These are phyloP conservation scores for Mallotus nudiflorus DNA, from an alignment of 345 rosid genomes.

Conservation along the genomic window DNA sequence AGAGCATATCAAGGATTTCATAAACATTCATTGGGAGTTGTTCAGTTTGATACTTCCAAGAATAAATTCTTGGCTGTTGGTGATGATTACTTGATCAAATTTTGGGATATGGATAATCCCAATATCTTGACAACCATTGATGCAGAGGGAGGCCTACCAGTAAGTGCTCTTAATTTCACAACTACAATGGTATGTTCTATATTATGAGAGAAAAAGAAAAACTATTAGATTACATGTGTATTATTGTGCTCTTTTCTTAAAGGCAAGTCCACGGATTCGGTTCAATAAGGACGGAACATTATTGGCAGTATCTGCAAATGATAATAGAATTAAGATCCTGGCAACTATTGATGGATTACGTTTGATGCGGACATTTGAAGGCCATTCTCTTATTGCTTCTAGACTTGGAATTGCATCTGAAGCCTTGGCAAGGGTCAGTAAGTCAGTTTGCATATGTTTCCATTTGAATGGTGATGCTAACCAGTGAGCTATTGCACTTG, in stretches of 20 bases:
- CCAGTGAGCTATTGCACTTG: too few species aligned
- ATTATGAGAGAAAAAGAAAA: not conserved
- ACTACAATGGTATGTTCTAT: not conserved
- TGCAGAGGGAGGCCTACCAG: conserved; percentile 37
- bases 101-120: conserved; percentile 36
- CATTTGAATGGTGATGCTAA: too few species aligned
- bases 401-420: conserved; percentile 19
- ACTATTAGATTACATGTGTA: not conserved
- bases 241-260: not conserved
- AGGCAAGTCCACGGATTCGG: conserved; percentile 33
- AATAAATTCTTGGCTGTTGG: conserved; percentile 34
- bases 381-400: conserved; percentile 16
- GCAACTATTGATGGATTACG: conserved; percentile 29
- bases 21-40: conserved; percentile 20
- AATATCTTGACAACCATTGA: conserved; percentile 22
- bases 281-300: conserved; percentile 30
- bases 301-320: conserved; percentile 32
- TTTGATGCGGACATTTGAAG: conserved; percentile 27
- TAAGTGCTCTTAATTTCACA: conserved; percentile 13
- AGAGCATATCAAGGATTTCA: conserved; percentile 29
- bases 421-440: conserved; percentile 1
- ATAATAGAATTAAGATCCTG: conserved; percentile 28
- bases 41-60: conserved; percentile 34
- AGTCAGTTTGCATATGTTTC: not conserved
- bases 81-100: conserved; percentile 29